phyloP scores from a whole-genome alignment of 1,284 basidiomycete genomes.

The Gomphus sp. region DNA sequence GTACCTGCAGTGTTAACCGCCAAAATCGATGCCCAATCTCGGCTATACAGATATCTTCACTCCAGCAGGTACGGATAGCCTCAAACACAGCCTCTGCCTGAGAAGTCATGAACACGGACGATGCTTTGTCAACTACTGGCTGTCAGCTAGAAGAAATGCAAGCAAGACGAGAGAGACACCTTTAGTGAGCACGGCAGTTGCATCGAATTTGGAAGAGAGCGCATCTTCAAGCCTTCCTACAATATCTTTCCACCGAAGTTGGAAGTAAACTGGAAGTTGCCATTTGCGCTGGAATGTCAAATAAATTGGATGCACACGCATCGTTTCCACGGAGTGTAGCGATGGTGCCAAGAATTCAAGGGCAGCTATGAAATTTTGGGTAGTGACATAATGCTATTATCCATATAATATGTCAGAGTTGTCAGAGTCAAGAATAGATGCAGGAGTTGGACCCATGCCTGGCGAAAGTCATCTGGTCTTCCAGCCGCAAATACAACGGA shows the following conservation, averaged over 20 bases:
- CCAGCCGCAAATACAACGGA: conserved; percentile 82
- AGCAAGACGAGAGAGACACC: neutral
- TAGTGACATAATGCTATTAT: conserved; percentile 70
- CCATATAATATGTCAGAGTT: neutral
- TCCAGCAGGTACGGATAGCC: conserved; percentile 77
- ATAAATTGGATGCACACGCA: conserved; percentile 69
- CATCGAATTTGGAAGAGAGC: conserved; percentile 32
- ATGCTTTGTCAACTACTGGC: conserved; percentile 16
- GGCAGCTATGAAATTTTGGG: conserved; percentile 77
- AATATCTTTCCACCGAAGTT: conserved; percentile 95
- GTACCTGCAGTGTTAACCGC: conserved; percentile 79
- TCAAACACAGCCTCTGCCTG: conserved; percentile 67
- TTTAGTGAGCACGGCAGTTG: conserved; percentile 10
- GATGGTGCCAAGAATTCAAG: conserved; percentile 81
- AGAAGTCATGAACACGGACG: conserved; percentile 36
- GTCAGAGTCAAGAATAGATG: neutral
- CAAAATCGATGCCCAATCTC: conserved; percentile 80
- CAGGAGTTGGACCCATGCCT: conserved; percentile 36
- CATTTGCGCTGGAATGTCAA: conserved; percentile 74
- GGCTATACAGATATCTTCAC: conserved; percentile 72
- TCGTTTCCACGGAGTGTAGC: conserved; percentile 51
- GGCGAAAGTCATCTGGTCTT: conserved; percentile 81
- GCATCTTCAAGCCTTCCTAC: conserved; percentile 65
- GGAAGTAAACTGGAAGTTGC: conserved; percentile 97
- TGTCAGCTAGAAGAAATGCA: neutral